Evolutionary conservation across 257 asterid species (phyloP), one percentile per base, ranked within the genome.

Genomic region (Perilla frutescens): DNA sequence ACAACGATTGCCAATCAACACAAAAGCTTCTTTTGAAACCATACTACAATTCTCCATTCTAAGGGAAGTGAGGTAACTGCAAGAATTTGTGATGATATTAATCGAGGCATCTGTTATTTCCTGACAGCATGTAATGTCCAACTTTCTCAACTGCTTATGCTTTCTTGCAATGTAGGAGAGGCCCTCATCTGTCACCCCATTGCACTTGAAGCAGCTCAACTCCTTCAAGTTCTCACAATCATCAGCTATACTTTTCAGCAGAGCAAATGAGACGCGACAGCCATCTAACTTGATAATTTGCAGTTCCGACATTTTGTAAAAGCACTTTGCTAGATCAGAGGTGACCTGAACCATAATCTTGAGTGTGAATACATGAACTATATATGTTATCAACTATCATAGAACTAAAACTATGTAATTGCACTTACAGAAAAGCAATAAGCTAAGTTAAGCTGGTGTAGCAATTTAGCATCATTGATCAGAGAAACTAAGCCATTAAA

Each of bases 61-160:
- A 20, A 83, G 56, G 64, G 82, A 79, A 34, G 68, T 68, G 58
- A 82, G 72, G 40, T 66, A 41, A 20, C 72, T 14, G 51, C 86
- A 79, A 1, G 74, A 72, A 63, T 56, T 76, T 10, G 82, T 73
- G 50, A 79, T 72, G 61, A 44, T 73, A n/a, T 51, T 72, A 1
- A 79, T 8, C 8, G 84, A 72, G 15, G 79, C 77, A 64, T 58
- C 55, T 7, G 84, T 76, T 67, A 82, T 64, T 40, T 79, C 63
- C 58, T 41, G 78, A 20, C 84, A 82, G 68, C 84, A 82, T 3
- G 82, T 83, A 3, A 80, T 56, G 15, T 83, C 84, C 61, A 83
- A 58, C 58, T 74, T 80, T 55, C 44, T 67, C 45, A 83, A 74
- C 11, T 62, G 65, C 10, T 5, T 36, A 36, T 71, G 81, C 40